phyloP scores from a whole-genome alignment of 169 alveolate genomes.

The Plasmodium knowlesi region DNA sequence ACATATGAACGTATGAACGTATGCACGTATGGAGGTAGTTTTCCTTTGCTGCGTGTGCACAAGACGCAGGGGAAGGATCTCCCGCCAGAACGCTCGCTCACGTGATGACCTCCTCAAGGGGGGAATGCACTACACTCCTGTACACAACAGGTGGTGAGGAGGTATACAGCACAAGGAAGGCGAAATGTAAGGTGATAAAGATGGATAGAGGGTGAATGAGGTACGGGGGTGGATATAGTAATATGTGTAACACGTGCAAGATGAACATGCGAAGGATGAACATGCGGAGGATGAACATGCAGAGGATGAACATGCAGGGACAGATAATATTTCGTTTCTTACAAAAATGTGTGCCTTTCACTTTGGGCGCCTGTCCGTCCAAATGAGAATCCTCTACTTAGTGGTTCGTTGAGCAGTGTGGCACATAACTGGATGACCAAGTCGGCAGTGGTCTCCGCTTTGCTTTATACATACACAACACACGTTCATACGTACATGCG shows the following conservation, averaged over 20 bases:
- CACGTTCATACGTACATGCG: slow-evolving; percentile 1
- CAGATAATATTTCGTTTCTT: background rate
- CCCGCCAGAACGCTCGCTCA: background rate
- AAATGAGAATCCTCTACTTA: background rate
- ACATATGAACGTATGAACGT: background rate
- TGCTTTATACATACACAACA: no score
- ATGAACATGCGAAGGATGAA: no score
- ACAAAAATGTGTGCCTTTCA: background rate
- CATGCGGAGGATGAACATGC: no score
- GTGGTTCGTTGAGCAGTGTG: background rate
- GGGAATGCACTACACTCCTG: background rate
- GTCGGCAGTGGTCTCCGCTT: background rate
- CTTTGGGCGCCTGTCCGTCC: background rate
- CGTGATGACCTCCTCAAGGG: background rate
- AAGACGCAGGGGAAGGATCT: background rate
- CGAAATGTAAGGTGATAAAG: background rate
- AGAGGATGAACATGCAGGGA: background rate
- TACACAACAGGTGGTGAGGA: background rate
- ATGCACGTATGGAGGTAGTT: background rate
- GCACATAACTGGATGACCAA: background rate
- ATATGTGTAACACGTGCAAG: background rate
- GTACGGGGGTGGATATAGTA: background rate
- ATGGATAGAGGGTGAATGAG: background rate
- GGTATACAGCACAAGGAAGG: background rate
- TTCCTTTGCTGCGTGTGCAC: background rate